phyloP scores from a whole-genome alignment of 2,329 filamentous ascomycete genomes.

The Trichoderma oligosporum region DNA sequence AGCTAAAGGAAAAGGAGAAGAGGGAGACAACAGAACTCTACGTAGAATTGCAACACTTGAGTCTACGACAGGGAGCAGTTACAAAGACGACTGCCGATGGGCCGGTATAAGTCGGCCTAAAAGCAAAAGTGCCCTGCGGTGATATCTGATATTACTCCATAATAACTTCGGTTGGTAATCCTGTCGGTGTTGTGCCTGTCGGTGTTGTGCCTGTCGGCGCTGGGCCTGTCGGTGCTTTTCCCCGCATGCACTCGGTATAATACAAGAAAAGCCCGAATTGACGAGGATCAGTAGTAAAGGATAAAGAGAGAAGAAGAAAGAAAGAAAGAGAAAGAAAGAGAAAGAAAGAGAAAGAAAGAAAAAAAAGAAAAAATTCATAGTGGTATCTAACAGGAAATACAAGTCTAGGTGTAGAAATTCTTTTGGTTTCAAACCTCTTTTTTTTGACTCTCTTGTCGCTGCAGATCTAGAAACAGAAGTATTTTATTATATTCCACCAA shows the following conservation, averaged over 20 bases:
- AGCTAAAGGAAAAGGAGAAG: too few relatives aligned
- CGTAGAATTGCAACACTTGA: too few relatives aligned
- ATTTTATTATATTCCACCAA: constrained; percentile 38
- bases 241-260: background rate
- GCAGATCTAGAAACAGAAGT: constrained; percentile 36
- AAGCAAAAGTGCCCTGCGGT: background rate
- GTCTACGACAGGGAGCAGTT: background rate
- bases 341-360: background rate
- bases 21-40: too few relatives aligned
- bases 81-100: background rate
- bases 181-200: too few relatives aligned
- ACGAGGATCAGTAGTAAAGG: background rate
- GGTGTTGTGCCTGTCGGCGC: background rate
- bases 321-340: background rate
- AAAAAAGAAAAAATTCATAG: constrained; percentile 5
- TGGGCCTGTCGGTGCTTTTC: background rate
- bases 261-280: background rate
- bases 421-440: constrained; percentile 13
- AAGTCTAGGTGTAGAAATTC: constrained; percentile 13
- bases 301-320: background rate
- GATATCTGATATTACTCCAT: too few relatives aligned
- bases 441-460: constrained; percentile 30
- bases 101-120: constrained; percentile 1
- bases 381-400: constrained; percentile 17
- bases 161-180: too few relatives aligned